Percentiles rank a stretch among this genome's conserved stretches.
These are phyloP conservation scores for Pichia nanzhaoensis DNA, from an alignment of 805 yeast genomes.

Conservation along the genomic window DNA sequence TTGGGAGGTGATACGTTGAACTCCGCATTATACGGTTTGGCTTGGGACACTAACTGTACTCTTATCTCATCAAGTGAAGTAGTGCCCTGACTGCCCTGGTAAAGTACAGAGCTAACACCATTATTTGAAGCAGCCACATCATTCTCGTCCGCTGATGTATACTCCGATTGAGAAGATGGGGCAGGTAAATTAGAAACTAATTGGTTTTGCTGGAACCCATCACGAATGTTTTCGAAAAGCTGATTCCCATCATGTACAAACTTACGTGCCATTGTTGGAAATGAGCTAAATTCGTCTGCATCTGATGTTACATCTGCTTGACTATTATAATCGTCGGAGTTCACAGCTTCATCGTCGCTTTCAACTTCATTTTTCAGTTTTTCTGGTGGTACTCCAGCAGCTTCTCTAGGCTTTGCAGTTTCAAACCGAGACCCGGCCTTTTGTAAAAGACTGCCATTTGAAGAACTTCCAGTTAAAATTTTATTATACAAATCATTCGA, in stretches of 20 bases:
- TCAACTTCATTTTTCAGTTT: too few relatives aligned
- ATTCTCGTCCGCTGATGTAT: slow-evolving; percentile 21
- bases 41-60: slow-evolving; percentile 1
- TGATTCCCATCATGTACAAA: slow-evolving; percentile 23
- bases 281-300: slow-evolving; percentile 23
- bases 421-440: background rate
- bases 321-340: background rate
- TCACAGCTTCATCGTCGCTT: background rate
- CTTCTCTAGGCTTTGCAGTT: background rate
- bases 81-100: background rate
- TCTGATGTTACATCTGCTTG: slow-evolving; percentile 26
- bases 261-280: slow-evolving; percentile 20
- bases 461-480: slow-evolving; percentile 7
- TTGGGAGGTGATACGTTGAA: slow-evolving; percentile 7
- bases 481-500: slow-evolving; percentile 8
- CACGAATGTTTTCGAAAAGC: slow-evolving; percentile 22
- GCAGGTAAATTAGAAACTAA: slow-evolving; percentile 6
- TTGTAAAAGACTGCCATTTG: slow-evolving; percentile 1
- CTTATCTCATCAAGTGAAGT: slow-evolving; percentile 2
- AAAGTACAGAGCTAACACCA: background rate
- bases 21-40: slow-evolving; percentile 2
- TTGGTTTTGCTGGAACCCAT: slow-evolving; percentile 14
- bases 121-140: background rate
- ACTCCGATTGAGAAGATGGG: slow-evolving; percentile 18
- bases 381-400: too few relatives aligned